These are phyloP conservation scores for Luzula sylvatica DNA, from an alignment of 176 grass and related monocot genomes.

Conservation along the genomic window DNA sequence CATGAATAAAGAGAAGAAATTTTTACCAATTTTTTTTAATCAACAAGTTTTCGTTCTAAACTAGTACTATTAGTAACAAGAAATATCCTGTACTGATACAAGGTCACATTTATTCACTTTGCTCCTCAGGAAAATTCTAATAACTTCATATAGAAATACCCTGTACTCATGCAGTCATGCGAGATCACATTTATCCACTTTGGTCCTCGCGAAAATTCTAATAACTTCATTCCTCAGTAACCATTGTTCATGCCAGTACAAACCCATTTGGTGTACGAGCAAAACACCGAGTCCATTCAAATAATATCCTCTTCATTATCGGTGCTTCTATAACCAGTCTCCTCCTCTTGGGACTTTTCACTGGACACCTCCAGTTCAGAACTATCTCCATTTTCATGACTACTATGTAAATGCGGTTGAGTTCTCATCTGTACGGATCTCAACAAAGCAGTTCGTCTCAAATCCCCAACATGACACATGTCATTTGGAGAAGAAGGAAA, in stretches of 20 bases:
- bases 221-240: background rate
- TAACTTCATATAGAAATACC: background rate
- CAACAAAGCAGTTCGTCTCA: slow-evolving; percentile 59
- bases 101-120: too few species aligned
- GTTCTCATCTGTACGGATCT: slow-evolving; percentile 92
- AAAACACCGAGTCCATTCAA: background rate
- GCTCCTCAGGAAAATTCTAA: too few species aligned
- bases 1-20: too few species aligned
- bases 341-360: slow-evolving; percentile 42
- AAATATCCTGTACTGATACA: too few species aligned
- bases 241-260: background rate
- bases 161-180: too few species aligned
- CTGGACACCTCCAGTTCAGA: slow-evolving; percentile 34
- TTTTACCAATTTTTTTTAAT: too few species aligned
- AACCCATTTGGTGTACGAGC: background rate
- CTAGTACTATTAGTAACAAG: too few species aligned
- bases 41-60: too few species aligned
- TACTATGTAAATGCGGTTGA: slow-evolving; percentile 39
- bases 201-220: too few species aligned
- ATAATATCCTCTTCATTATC: slow-evolving; percentile 14
- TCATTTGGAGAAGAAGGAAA: slow-evolving; percentile 92
- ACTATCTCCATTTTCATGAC: slow-evolving; percentile 50
- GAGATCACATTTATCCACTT: too few species aligned
- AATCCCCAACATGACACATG: slow-evolving; percentile 67
- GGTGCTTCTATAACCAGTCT: slow-evolving; percentile 25